These are phyloP conservation scores for Gaillardinia entomophila DNA, from an alignment of 805 yeast genomes.

Conservation along the genomic window DNA sequence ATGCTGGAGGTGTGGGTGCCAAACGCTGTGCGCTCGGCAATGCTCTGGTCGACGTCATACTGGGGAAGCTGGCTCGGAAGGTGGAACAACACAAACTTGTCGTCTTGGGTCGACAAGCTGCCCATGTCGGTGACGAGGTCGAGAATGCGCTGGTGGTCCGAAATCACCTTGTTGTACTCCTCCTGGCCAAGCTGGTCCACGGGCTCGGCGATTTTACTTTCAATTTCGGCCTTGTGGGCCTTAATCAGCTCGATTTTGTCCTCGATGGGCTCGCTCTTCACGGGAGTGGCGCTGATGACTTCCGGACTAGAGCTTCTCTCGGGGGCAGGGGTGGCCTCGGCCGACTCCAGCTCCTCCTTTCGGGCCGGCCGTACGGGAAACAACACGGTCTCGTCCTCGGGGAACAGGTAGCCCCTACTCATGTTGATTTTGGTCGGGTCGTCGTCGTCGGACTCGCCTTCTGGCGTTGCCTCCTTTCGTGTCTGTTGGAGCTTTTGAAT, in stretches of 20 bases:
- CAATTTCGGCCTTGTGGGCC: conserved; percentile 21
- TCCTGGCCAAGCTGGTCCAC: conserved; percentile 23
- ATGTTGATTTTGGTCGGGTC: conserved; percentile 51
- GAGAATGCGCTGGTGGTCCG: conserved; percentile 26
- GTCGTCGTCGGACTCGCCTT: conserved; percentile 37
- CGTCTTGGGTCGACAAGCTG: conserved; percentile 2
- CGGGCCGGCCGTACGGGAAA: conserved; percentile 72
- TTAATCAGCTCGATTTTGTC: conserved; percentile 19
- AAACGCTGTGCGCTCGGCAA: conserved; percentile 4
- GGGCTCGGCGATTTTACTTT: conserved; percentile 21
- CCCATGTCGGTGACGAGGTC: conserved; percentile 15
- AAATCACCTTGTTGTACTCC: conserved; percentile 22
- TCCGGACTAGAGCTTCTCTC: conserved; percentile 1
- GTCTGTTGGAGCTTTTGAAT: conserved; percentile 30
- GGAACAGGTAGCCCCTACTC: conserved; percentile 53
- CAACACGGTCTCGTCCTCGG: conserved; percentile 46
- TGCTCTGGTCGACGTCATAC: conserved; percentile 12
- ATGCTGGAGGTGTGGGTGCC: conserved; percentile 7
- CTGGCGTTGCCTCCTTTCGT: conserved; percentile 11
- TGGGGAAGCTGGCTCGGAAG: conserved; percentile 43
- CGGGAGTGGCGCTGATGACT: conserved; percentile 4
- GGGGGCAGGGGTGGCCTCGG: conserved; percentile 1
- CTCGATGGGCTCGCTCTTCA: conserved; percentile 27
- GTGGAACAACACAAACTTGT: conserved; percentile 38
- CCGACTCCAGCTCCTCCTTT: conserved; percentile 23